Base-by-base conservation (phyloP, 768 basidiomycete species). In the Filobasidium wieringae region DNA sequence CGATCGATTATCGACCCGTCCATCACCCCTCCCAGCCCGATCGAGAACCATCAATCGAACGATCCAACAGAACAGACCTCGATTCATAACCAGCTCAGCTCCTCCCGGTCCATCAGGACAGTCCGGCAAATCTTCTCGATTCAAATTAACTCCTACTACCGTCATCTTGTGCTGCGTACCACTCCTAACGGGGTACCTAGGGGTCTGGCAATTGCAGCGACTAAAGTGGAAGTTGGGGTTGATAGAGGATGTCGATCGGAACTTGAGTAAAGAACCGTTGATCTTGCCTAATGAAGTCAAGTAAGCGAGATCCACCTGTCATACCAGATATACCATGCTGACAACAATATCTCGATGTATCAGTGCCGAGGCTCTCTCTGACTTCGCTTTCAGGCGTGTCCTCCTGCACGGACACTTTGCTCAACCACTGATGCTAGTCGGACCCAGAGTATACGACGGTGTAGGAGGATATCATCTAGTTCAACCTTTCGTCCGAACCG, bases 191-290 rank as follows among this genome's bases (percentile, higher is more conserved):
- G 89, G 91, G 64, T 85, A 80, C 15, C 77, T 99, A 60, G 93
- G 95, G 81, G 82, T 71, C 19, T 97, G 93, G 93, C 95, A 99
- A 75, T 77, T 99, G 31, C 81, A 88, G 65, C 82, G 95, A 49
- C 80, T 97, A 30, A 81, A 87, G 71, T 99, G 95, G 95, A 99
- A 99, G 75, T 78, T 93, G 43, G 81, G 82, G 53, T 79, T 99
- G 51, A 96, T 97, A 61, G 88, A 95, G 63, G 88, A 96, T 67
- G 78, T 97, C 33, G 86, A 95, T 70, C 84, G 87, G 73, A 93
- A 95, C 74, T 76, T 97, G 33, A 80, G 85, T 61, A 78, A 85
- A 15, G 82, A 81, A 31, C 85, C 93, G 0, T 80, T 99, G 56
- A 67, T 77, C 26, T 76, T 99, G 29, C 95, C 95, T 1, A 79